Conservation (phyloP, 2,329 filamentous ascomycete species). For the Chrysoporthe puriensis region DNA sequence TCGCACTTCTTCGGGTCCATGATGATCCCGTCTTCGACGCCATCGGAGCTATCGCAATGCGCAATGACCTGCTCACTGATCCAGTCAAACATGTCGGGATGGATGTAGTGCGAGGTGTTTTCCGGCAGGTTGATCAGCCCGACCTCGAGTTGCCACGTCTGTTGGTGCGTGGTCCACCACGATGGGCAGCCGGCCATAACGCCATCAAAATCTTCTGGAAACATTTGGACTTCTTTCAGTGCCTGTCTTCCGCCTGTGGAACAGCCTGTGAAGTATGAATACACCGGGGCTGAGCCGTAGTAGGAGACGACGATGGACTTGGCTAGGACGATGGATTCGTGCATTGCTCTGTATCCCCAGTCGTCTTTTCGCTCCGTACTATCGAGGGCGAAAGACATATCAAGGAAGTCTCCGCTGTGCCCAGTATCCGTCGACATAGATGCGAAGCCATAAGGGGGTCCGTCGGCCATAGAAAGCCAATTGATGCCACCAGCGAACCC, state of each 20-base stretch:
- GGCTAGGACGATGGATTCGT: slow-evolving; percentile 51
- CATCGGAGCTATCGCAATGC: slow-evolving; percentile 30
- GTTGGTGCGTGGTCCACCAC: slow-evolving; percentile 39
- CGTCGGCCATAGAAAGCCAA: slow-evolving; percentile 32
- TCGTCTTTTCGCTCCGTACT: slow-evolving; percentile 9
- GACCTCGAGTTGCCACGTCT: slow-evolving; percentile 45
- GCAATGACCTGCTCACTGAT: slow-evolving; percentile 43
- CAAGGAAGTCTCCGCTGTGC: slow-evolving; percentile 36
- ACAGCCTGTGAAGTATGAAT: slow-evolving; percentile 61
- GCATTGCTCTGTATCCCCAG: slow-evolving; percentile 45
- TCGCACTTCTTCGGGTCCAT: slow-evolving; percentile 27
- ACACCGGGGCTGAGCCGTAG: slow-evolving; percentile 45
- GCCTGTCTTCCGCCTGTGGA: slow-evolving; percentile 64
- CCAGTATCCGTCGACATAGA: slow-evolving; percentile 47
- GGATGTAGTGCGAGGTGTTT: slow-evolving; percentile 40
- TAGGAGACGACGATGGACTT: slow-evolving; percentile 52
- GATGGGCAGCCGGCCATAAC: slow-evolving; percentile 54
- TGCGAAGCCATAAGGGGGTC: slow-evolving; percentile 42
- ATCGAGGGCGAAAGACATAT: slow-evolving; percentile 40
- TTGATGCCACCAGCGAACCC: slow-evolving; percentile 38
- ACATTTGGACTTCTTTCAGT: slow-evolving; percentile 55
- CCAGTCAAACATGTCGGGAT: slow-evolving; percentile 46
- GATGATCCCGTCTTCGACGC: slow-evolving; percentile 28
- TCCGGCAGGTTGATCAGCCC: slow-evolving; percentile 50
- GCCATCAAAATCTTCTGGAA: slow-evolving; percentile 61